Conservation (phyloP, 352 stramenopile genomes). For the Globisporangium paroecandrum region DNA sequence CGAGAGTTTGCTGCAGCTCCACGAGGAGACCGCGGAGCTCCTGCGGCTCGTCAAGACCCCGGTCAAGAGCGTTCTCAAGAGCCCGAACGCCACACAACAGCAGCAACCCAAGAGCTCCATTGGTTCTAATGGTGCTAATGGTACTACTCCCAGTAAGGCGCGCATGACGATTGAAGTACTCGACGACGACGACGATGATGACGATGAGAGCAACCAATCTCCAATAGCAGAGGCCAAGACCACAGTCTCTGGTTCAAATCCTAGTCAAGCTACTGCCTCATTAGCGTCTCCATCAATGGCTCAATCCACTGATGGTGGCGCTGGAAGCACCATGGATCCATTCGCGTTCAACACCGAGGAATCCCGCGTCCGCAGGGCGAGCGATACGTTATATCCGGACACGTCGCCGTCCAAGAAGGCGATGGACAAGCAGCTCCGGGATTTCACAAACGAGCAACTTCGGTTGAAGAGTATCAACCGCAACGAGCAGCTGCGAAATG, state of each 20-base stretch:
- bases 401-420: conserved; percentile 47
- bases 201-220: conserved; percentile 16
- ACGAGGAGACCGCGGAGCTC: conserved; percentile 56
- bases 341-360: conserved; percentile 59
- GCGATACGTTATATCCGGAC: conserved; percentile 64
- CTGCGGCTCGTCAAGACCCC: conserved; percentile 55
- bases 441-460: conserved; percentile 36
- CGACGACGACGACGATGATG: conserved; percentile 40
- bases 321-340: conserved; percentile 16
- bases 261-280: neutral
- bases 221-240: neutral
- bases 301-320: conserved; percentile 1
- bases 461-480: conserved; percentile 32
- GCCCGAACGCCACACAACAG: conserved; percentile 15
- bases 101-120: conserved; percentile 6
- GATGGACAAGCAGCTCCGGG: conserved; percentile 36
- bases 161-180: conserved; percentile 71
- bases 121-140: too few relatives aligned
- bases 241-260: neutral
- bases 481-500: conserved; percentile 16
- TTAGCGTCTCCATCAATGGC: neutral
- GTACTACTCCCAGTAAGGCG: conserved; percentile 24
- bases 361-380: conserved; percentile 41
- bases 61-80: conserved; percentile 22
- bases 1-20: conserved; percentile 50